A percentile compares a stretch with the other conserved stretches of the same genome.
Evolutionary conservation across 768 basidiomycete genomes (phyloP).

Genomic region (Trametes maxima): DNA sequence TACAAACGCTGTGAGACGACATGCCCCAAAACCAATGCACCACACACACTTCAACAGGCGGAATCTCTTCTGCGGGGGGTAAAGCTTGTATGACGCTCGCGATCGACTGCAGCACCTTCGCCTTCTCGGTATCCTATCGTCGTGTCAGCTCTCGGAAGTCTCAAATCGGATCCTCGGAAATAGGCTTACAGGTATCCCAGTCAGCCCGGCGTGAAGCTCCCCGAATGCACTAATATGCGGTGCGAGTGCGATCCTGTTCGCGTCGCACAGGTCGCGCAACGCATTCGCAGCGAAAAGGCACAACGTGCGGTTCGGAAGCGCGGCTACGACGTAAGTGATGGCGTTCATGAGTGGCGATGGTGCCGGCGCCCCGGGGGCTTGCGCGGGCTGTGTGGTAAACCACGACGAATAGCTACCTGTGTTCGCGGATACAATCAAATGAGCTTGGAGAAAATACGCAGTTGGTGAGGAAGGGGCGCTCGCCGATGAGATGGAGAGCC

Average conservation of each 20-base stretch:
- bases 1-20: conserved; percentile 30
- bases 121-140: conserved; percentile 77
- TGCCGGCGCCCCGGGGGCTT: conserved; percentile 27
- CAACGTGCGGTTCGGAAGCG: conserved; percentile 63
- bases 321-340: conserved; percentile 69
- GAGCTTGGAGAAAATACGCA: not conserved
- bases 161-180: not conserved
- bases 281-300: conserved; percentile 79
- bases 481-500: conserved; percentile 74
- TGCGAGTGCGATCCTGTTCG: conserved; percentile 82
- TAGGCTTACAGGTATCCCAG: conserved; percentile 66
- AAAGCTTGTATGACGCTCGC: conserved; percentile 92
- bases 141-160: not conserved
- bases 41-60: conserved; percentile 64
- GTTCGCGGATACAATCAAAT: not conserved
- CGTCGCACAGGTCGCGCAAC: conserved; percentile 85
- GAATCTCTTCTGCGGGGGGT: conserved; percentile 74
- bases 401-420: conserved; percentile 77
- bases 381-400: conserved; percentile 60
- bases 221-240: conserved; percentile 85
- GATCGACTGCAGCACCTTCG: conserved; percentile 90
- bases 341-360: conserved; percentile 61
- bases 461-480: conserved; percentile 16
- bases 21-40: not conserved
- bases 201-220: conserved; percentile 76